Conservation (phyloP, 192 early-diverging fungal genomes). For the Spizellomyces sp. region DNA sequence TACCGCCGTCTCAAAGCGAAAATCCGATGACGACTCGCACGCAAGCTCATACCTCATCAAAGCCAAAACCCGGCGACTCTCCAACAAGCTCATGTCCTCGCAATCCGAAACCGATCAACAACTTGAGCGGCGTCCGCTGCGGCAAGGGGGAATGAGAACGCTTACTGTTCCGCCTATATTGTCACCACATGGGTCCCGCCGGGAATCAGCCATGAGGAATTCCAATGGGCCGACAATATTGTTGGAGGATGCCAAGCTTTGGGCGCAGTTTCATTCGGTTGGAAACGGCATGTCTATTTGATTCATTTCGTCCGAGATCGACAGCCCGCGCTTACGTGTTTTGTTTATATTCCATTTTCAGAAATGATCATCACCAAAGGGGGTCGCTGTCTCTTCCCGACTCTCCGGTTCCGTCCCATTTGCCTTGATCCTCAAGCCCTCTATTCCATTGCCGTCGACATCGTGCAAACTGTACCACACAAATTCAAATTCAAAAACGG, state of each 20-base stretch:
- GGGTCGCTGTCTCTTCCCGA: conserved; percentile 61
- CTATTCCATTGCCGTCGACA: conserved; percentile 48
- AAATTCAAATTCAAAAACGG: conserved; percentile 43
- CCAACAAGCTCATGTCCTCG: too few relatives aligned
- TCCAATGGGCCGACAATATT: neutral
- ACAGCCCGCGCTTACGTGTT: neutral
- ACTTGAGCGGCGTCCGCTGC: too few relatives aligned
- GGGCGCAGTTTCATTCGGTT: conserved; percentile 31
- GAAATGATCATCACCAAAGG: conserved; percentile 65
- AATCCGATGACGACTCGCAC: too few relatives aligned
- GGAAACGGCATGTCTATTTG: conserved; percentile 16
- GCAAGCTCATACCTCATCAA: too few relatives aligned
- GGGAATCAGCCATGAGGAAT: too few relatives aligned
- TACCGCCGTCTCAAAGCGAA: too few relatives aligned
- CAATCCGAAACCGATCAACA: too few relatives aligned
- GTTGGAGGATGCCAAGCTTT: conserved; percentile 23
- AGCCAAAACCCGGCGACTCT: too few relatives aligned
- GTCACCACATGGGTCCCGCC: too few relatives aligned
- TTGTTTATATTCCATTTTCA: neutral
- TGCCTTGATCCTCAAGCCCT: conserved; percentile 43
- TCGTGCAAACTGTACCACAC: conserved; percentile 38
- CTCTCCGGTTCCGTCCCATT: conserved; percentile 38
- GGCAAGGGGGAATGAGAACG: too few relatives aligned
- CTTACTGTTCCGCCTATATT: too few relatives aligned
- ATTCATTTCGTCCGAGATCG: neutral